These are phyloP conservation scores for Solanum dulcamara DNA, from an alignment of 257 asterid species.

Conservation along the genomic window DNA sequence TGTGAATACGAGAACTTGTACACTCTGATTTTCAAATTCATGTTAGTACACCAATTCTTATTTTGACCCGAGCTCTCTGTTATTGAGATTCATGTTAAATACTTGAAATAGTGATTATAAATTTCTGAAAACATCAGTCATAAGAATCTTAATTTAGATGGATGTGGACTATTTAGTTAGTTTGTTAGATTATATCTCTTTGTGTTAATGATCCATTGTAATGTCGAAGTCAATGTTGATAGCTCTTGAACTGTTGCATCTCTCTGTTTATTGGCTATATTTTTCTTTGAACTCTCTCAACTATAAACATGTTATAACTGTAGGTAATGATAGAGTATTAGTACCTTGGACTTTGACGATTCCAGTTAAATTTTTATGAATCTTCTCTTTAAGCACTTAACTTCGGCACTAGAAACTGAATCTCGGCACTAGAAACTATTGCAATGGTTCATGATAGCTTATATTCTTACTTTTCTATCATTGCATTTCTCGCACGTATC, in stretches of 20 bases:
- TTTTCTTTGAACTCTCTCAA: constrained; percentile 53
- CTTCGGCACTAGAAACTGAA: too few species aligned
- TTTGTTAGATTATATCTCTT: not conserved
- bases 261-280: constrained; percentile 42
- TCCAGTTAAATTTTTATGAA: constrained; percentile 38
- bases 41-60: too few species aligned
- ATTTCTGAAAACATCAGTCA: not conserved
- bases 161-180: not conserved
- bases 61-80: not conserved
- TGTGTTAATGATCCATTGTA: not conserved
- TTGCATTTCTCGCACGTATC: too few species aligned
- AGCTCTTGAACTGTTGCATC: constrained; percentile 57
- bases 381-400: constrained; percentile 58
- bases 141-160: not conserved
- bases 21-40: too few species aligned
- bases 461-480: too few species aligned
- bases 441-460: too few species aligned
- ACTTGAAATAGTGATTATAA: not conserved
- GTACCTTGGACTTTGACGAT: constrained; percentile 48
- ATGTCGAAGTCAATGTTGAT: too few species aligned
- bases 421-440: too few species aligned
- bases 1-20: too few species aligned
- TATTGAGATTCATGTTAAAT: too few species aligned
- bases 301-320: constrained; percentile 14
- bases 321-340: not conserved